Percentiles rank a stretch among this genome's conserved stretches.
These are phyloP conservation scores for Cordyceps fumosorosea DNA, from an alignment of 2,329 filamentous ascomycete species.

Conservation along the genomic window DNA sequence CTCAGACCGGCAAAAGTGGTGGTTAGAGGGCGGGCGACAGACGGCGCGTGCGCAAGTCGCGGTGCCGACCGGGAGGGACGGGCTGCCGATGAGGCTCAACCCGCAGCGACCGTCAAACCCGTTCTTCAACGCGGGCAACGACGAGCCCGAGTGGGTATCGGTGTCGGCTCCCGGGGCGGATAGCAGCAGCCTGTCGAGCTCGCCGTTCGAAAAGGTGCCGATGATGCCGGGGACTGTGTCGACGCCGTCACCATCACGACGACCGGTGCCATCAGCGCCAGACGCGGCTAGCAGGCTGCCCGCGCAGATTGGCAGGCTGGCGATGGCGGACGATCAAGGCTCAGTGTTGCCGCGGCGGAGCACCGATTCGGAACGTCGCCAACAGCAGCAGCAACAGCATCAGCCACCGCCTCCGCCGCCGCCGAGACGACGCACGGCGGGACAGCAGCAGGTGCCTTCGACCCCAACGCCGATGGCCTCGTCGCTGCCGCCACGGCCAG, in stretches of 20 bases:
- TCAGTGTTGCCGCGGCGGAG: not conserved
- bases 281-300: constrained; percentile 40
- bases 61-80: constrained; percentile 48
- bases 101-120: constrained; percentile 73
- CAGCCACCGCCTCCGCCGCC: constrained; percentile 23
- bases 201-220: constrained; percentile 52
- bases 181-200: constrained; percentile 51
- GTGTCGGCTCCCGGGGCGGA: constrained; percentile 42
- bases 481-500: constrained; percentile 26
- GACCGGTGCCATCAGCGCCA: constrained; percentile 44
- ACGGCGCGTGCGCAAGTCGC: constrained; percentile 67
- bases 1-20: constrained; percentile 64
- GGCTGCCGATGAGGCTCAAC: constrained; percentile 59
- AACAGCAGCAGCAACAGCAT: constrained; percentile 13
- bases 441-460: constrained; percentile 11
- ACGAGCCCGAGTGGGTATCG: constrained; percentile 80
- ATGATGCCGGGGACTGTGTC: constrained; percentile 36
- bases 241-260: constrained; percentile 35
- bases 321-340: constrained; percentile 30
- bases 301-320: constrained; percentile 39
- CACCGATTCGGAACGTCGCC: constrained; percentile 1
- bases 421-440: constrained; percentile 20
- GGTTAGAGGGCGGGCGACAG: constrained; percentile 58
- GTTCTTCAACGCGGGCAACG: constrained; percentile 53
- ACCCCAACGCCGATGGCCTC: not conserved